Evolutionary conservation across 106 monocot species (phyloP), one percentile per base, ranked within the genome.

Genomic region (Dendrobium catenatum): DNA sequence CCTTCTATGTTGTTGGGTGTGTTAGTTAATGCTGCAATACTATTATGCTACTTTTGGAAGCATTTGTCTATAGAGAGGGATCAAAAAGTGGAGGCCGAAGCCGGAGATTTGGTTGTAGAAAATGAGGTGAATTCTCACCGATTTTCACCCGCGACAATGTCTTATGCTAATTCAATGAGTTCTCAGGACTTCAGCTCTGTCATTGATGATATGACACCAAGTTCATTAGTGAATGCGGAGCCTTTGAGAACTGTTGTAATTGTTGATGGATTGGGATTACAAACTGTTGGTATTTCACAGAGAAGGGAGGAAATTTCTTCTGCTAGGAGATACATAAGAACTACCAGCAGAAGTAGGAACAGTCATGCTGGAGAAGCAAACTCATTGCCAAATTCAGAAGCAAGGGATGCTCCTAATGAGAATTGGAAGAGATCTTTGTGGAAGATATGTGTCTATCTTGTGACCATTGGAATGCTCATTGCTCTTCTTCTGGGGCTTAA

Each of bases 391-490:
- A 61, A 79, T 75, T 47, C 64, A 19, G 83, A 83, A 26, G 86
- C 66, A 56, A 86, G 76, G 51, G 79, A 82, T 54, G 31, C 66
- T 27, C 55, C 67, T 9, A 64, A 54, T 40, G 66, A 75, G 17
- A 79, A 47, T 18, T 81, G 84, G 86, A 86, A 89, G 76, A 81
- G 33, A 10, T 68, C 78, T 67, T 20, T 83, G 46, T 86, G 89
- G 89, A 89, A 89, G 75, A 48, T 79, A 13, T 81, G 79, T 22
- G 86, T 89, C 20, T 89, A 86, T 79, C 81, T 86, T 16, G 81
- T 89, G 31, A 89, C 89, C n/a, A 31, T 89, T 22, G 89, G 86
- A 24, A 89, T 86, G 89, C 86, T 89, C 6, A 40, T 89, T 59
- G 47, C 89, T 58, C 86, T 89, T 76, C 81, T 89, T 3, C 18